Conservation (phyloP, 1,284 basidiomycete species). For the Ganoderma sinense region DNA sequence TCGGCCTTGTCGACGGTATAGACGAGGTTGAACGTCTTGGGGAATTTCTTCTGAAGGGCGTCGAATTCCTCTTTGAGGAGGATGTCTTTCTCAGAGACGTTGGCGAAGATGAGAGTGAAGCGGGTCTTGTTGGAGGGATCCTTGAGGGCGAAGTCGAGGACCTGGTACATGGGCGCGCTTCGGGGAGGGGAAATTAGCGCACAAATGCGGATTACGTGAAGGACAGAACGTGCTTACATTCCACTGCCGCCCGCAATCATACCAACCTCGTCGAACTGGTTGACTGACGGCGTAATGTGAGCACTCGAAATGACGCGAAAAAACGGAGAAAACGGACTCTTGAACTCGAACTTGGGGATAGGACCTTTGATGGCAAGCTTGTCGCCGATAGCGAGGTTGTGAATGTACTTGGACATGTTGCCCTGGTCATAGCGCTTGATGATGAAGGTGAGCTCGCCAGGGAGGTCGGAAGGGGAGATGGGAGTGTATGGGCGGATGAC, state of each 20-base stretch:
- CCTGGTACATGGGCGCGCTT: constrained; percentile 80
- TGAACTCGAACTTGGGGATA: constrained; percentile 84
- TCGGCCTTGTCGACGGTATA: constrained; percentile 88
- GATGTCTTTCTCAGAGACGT: constrained; percentile 92
- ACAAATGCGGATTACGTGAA: constrained; percentile 1
- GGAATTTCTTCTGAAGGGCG: constrained; percentile 72
- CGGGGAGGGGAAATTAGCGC: neutral
- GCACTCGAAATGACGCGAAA: neutral
- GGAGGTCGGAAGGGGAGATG: constrained; percentile 74
- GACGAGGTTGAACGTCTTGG: constrained; percentile 80
- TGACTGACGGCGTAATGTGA: constrained; percentile 52
- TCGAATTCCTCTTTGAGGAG: constrained; percentile 88
- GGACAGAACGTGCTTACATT: constrained; percentile 59
- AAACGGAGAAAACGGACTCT: constrained; percentile 51
- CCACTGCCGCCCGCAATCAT: constrained; percentile 92
- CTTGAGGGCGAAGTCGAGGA: constrained; percentile 77
- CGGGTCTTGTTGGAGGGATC: constrained; percentile 90
- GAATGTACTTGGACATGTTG: constrained; percentile 83
- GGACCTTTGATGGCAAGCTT: constrained; percentile 91
- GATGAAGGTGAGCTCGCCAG: constrained; percentile 83
- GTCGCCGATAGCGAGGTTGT: constrained; percentile 79
- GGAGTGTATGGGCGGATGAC: constrained; percentile 91
- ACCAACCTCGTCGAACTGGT: constrained; percentile 87
- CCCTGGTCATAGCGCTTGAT: constrained; percentile 89
- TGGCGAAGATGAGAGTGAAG: constrained; percentile 92